These are phyloP conservation scores for Herpotrichia juniperi DNA, from an alignment of 2,329 filamentous ascomycete genomes.

Conservation along the genomic window DNA sequence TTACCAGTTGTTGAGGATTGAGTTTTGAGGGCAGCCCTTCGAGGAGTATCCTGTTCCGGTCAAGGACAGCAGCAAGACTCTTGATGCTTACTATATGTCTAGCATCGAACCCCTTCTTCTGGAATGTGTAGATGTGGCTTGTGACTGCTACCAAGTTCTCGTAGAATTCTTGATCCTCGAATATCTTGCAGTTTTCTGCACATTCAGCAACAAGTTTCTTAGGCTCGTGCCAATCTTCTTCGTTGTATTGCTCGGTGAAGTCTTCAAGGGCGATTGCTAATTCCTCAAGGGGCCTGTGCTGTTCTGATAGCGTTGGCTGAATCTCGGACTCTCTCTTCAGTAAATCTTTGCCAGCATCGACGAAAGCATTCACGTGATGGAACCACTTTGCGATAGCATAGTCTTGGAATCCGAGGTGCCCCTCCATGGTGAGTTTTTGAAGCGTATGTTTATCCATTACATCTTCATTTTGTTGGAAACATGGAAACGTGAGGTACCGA, in stretches of 20 bases:
- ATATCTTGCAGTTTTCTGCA: slow-evolving; percentile 16
- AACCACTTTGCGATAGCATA: slow-evolving; percentile 39
- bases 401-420: slow-evolving; percentile 34
- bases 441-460: slow-evolving; percentile 15
- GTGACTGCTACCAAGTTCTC: slow-evolving; percentile 30
- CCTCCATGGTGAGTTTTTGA: slow-evolving; percentile 17
- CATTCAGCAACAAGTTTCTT: slow-evolving; percentile 19
- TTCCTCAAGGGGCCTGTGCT: background rate
- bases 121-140: slow-evolving; percentile 37
- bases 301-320: slow-evolving; percentile 5
- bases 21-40: slow-evolving; percentile 27
- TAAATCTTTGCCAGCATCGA: slow-evolving; percentile 19
- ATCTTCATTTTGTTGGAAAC: slow-evolving; percentile 21
- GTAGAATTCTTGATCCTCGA: slow-evolving; percentile 21
- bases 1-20: slow-evolving; percentile 6
- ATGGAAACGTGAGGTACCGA: slow-evolving; percentile 29
- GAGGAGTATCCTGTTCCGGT: slow-evolving; percentile 36
- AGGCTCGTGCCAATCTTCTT: slow-evolving; percentile 20
- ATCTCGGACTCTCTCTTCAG: slow-evolving; percentile 16
- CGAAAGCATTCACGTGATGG: slow-evolving; percentile 34
- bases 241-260: slow-evolving; percentile 24
- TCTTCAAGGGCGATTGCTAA: slow-evolving; percentile 23
- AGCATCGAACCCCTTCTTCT: slow-evolving; percentile 35
- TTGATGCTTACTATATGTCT: slow-evolving; percentile 39
- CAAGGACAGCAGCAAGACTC: slow-evolving; percentile 28